phyloP scores from a whole-genome alignment of 371 early-diverging fungal species.

The Rhizopus arrhizus region DNA sequence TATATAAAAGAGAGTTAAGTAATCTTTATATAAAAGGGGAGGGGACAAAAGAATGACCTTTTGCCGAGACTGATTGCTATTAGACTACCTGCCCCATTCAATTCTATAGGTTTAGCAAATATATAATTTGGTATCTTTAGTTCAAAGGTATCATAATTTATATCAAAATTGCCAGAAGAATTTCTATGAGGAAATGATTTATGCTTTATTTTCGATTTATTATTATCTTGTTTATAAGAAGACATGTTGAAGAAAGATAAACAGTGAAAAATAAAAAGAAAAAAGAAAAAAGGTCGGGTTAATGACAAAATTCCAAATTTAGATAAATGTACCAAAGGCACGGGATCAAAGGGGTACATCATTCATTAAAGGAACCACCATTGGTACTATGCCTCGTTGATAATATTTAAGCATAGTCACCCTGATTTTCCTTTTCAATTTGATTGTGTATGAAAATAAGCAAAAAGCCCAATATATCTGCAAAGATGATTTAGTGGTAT shows the following conservation, averaged over 20 bases:
- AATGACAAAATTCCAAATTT: neutral
- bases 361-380: constrained; percentile 2
- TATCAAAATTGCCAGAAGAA: constrained; percentile 37
- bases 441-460: constrained; percentile 40
- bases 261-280: neutral
- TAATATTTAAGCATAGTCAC: neutral
- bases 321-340: neutral
- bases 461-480: constrained; percentile 52
- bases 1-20: constrained; percentile 3
- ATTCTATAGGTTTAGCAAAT: constrained; percentile 39
- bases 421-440: constrained; percentile 10
- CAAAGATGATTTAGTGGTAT: neutral
- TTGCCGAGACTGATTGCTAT: constrained; percentile 43
- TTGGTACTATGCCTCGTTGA: neutral
- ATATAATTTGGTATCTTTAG: constrained; percentile 42
- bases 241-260: neutral
- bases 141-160: constrained; percentile 39
- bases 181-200: neutral
- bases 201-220: neutral
- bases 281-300: neutral
- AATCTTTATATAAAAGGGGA: neutral
- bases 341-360: neutral
- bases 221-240: neutral
- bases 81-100: constrained; percentile 41
- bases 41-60: constrained; percentile 26